Base-by-base conservation (phyloP, 495 filamentous ascomycete species). In the Penicillium fimorum region DNA sequence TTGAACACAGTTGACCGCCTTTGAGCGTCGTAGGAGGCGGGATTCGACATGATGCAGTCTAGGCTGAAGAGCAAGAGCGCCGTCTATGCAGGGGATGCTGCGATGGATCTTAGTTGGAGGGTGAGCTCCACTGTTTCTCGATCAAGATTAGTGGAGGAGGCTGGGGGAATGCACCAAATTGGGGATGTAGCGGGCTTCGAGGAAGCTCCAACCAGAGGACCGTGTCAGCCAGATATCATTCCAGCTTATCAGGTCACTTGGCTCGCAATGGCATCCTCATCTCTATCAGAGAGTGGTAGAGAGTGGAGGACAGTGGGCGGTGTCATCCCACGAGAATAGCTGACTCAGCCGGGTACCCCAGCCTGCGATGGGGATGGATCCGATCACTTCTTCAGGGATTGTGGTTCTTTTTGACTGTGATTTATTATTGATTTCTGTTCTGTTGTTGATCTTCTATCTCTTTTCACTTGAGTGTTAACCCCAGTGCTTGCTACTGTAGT, bases 11-110 rank as follows among this genome's bases (percentile, higher is more conserved):
- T 74, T 46, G 75, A 66, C 61, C 83, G 76, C 61, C 84, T 77
- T 38, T 80, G 74, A 25, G 78, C 77, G 29, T 84, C 83, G 67
- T 79, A 86, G 18, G 78, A 76, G 41, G 71, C 57, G 25, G 74
- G 71, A 58, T 76, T 81, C 48, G 79, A 74, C 69, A 79, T 78
- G 55, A 45, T 67, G 61, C 10, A 8, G 48, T 20, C 24, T 38
- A 17, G 5, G 38, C 38, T 55, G 56, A 40, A 57, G 55, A 55
- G 41, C 54, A 47, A 32, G 45, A 51, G 58, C 22, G 47, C 37
- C 45, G 44, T 59, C 45, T 50, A 64, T 54, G 41, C 46, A 52
- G 45, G 46, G 60, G 47, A 43, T 59, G 47, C 52, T 55, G 51
- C 45, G 52, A 62, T 55, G 58, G 48, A 48, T 46, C 53, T 47